phyloP scores from a whole-genome alignment of 768 basidiomycete species.

The Hericium alpestre region DNA sequence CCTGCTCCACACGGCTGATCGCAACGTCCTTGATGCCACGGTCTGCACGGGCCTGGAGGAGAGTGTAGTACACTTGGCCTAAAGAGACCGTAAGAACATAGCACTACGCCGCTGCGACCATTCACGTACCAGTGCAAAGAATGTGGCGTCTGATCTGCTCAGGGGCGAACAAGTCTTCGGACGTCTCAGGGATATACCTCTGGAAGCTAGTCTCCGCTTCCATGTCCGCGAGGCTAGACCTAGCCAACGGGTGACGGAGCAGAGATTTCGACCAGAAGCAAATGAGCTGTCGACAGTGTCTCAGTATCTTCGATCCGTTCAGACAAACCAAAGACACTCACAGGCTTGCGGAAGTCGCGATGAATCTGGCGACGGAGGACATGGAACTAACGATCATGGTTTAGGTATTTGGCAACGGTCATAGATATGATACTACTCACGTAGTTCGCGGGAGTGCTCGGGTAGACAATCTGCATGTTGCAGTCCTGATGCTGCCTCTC shows the following conservation, averaged over 20 bases:
- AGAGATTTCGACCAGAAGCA: conserved; percentile 96
- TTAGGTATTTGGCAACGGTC: neutral
- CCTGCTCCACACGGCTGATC: conserved; percentile 88
- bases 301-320: neutral
- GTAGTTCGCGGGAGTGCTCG: conserved; percentile 94
- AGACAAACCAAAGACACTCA: conserved; percentile 24
- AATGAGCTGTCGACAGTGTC: conserved; percentile 47
- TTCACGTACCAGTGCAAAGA: conserved; percentile 60
- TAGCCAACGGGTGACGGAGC: conserved; percentile 87
- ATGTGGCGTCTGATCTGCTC: conserved; percentile 89
- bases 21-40: conserved; percentile 87
- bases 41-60: conserved; percentile 84
- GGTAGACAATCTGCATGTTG: conserved; percentile 98
- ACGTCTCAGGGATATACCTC: conserved; percentile 83
- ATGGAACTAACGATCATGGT: conserved; percentile 55
- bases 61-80: conserved; percentile 91
- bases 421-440: conserved; percentile 27
- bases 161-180: conserved; percentile 60
- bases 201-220: conserved; percentile 82
- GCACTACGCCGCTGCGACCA: neutral
- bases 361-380: conserved; percentile 94
- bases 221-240: conserved; percentile 84
- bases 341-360: conserved; percentile 97
- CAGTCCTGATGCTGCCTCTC: conserved; percentile 97
- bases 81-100: conserved; percentile 1